phyloP scores from a whole-genome alignment of 371 early-diverging fungal genomes.

The Mortierella sp. region DNA sequence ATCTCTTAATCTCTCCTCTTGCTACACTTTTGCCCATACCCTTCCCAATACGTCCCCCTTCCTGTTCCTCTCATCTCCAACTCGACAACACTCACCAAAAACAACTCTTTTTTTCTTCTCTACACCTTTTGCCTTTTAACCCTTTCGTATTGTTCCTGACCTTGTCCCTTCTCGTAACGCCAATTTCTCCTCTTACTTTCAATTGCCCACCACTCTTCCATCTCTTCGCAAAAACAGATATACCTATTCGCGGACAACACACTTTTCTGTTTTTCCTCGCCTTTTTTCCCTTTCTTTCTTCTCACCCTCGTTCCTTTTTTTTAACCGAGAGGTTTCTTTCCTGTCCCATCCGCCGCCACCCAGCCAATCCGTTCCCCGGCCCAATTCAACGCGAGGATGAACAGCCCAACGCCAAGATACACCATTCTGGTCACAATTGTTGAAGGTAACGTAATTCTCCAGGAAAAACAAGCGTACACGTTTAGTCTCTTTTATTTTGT shows the following conservation, averaged over 20 bases:
- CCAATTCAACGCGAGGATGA: slow-evolving; percentile 21
- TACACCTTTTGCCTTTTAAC: too few relatives aligned
- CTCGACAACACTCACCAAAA: too few relatives aligned
- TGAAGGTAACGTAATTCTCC: slow-evolving; percentile 33
- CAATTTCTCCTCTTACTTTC: not conserved
- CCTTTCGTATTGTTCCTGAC: too few relatives aligned
- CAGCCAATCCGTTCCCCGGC: not conserved
- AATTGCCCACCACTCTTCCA: not conserved
- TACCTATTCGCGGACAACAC: not conserved
- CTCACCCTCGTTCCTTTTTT: not conserved
- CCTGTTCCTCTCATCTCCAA: not conserved
- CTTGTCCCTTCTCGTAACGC: slow-evolving; percentile 1
- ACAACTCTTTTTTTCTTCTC: not conserved
- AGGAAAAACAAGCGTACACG: not conserved
- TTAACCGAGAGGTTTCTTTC: slow-evolving; percentile 8
- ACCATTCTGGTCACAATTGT: slow-evolving; percentile 53
- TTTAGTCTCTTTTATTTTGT: not conserved
- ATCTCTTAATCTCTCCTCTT: slow-evolving; percentile 9
- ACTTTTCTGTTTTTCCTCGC: not conserved
- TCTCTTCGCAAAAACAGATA: not conserved
- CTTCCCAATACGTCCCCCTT: too few relatives aligned
- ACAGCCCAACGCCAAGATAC: slow-evolving; percentile 41
- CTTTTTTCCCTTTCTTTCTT: not conserved
- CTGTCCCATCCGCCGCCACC: slow-evolving; percentile 8
- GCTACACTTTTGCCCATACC: not conserved